Evolutionary conservation across 1,284 basidiomycete genomes (phyloP).

Genomic region (Vanrija sp.): DNA sequence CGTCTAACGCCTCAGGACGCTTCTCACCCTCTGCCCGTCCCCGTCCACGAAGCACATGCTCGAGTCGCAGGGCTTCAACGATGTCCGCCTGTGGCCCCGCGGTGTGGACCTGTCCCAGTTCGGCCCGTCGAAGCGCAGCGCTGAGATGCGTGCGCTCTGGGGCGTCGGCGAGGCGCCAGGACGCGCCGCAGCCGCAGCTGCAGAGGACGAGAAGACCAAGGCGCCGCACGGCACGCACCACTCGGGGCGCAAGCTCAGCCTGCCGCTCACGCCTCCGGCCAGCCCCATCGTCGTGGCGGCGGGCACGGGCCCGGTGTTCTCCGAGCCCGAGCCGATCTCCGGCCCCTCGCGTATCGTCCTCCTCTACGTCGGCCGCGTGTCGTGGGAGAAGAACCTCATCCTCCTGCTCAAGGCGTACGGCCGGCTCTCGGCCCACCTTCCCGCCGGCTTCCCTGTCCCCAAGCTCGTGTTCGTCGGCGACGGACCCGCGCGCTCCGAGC

Average conservation of each 20-base stretch:
- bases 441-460: constrained; percentile 32
- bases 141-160: constrained; percentile 51
- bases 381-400: constrained; percentile 60
- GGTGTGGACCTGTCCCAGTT: constrained; percentile 52
- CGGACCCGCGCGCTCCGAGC: constrained; percentile 53
- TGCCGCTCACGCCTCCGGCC: constrained; percentile 43
- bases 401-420: constrained; percentile 54
- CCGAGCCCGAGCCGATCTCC: constrained; percentile 22
- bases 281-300: constrained; percentile 26
- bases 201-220: constrained; percentile 10
- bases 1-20: constrained; percentile 37
- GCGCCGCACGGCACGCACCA: constrained; percentile 39
- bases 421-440: constrained; percentile 33
- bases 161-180: constrained; percentile 37
- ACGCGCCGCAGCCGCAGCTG: not conserved
- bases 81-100: constrained; percentile 56
- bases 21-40: constrained; percentile 55
- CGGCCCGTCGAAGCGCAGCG: constrained; percentile 50
- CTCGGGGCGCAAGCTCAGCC: constrained; percentile 36
- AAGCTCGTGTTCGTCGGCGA: constrained; percentile 58
- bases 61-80: constrained; percentile 48
- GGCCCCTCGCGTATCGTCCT: constrained; percentile 34
- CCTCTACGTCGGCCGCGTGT: constrained; percentile 49
- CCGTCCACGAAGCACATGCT: constrained; percentile 54
- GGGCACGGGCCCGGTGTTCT: not conserved